Conservation (phyloP, 495 filamentous ascomycete genomes). For the Penicillium roqueforti region DNA sequence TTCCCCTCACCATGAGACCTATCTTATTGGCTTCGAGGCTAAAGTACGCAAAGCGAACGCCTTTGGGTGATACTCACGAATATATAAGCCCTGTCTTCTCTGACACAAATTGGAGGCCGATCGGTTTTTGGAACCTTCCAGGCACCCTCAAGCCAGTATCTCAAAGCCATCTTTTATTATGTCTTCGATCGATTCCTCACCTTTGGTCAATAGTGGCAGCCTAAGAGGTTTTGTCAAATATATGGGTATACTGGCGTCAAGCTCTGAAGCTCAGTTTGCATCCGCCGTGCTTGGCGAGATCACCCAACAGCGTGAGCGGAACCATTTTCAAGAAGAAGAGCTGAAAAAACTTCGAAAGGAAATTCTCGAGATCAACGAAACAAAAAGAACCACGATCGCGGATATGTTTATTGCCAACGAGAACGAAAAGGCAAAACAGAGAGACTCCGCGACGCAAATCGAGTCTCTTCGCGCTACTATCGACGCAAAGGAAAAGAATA, state of each 20-base stretch:
- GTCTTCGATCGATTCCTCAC: not conserved
- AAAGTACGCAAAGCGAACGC: no score
- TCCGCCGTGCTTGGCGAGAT: constrained; percentile 1
- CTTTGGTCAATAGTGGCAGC: constrained; percentile 7
- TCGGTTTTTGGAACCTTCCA: not conserved
- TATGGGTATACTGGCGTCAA: constrained; percentile 9
- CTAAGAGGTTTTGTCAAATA: constrained; percentile 10
- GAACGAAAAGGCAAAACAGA: constrained; percentile 9
- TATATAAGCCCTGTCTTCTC: not conserved
- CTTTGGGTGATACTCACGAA: not conserved
- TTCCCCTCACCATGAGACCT: constrained; percentile 9
- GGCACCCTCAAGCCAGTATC: not conserved
- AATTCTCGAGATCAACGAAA: constrained; percentile 8
- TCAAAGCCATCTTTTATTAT: not conserved
- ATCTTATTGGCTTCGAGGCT: not conserved
- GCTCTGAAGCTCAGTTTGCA: constrained; percentile 10
- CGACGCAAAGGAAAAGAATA: constrained; percentile 6
- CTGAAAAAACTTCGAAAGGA: constrained; percentile 9
- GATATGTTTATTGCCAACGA: constrained; percentile 11
- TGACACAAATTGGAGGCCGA: not conserved
- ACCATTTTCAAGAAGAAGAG: constrained; percentile 11
- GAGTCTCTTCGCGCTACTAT: constrained; percentile 7
- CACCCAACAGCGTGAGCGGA: constrained; percentile 5
- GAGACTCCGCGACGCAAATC: constrained; percentile 6
- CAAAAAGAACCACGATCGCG: constrained; percentile 8